Percentiles rank a stretch among this genome's conserved stretches.
Conservation (phyloP, 306 rosid species). For the Cicer pinnatifidum region DNA sequence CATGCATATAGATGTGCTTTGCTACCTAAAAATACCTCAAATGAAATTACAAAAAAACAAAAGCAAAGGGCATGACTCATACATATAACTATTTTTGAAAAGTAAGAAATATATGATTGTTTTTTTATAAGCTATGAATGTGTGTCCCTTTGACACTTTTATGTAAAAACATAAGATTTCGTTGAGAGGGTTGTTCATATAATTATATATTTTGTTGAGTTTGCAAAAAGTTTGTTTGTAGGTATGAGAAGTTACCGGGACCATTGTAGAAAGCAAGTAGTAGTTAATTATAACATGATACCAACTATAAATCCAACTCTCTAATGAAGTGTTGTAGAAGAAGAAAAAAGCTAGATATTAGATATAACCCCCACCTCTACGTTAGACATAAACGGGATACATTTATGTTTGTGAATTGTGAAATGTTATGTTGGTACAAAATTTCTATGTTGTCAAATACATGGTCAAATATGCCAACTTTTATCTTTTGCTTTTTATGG, state of each 20-base stretch:
- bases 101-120: neutral
- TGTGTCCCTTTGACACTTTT: neutral
- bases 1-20: neutral
- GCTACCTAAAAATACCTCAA: neutral
- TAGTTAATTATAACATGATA: constrained; percentile 19
- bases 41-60: neutral
- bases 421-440: neutral
- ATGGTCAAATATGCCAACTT: constrained; percentile 31
- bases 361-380: no score
- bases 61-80: constrained; percentile 9
- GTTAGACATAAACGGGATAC: no score
- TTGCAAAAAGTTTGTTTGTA: neutral
- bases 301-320: constrained; percentile 29
- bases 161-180: no score
- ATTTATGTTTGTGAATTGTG: neutral
- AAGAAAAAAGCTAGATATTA: no score
- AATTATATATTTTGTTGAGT: neutral
- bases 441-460: constrained; percentile 35
- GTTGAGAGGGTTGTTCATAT: no score
- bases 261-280: constrained; percentile 14
- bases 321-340: neutral
- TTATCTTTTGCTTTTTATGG: constrained; percentile 37
- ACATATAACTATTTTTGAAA: neutral
- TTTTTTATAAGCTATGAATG: neutral
- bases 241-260: constrained; percentile 9